Conservation (phyloP, 495 filamentous ascomycete species). For the Hypoxylon intermedium region DNA sequence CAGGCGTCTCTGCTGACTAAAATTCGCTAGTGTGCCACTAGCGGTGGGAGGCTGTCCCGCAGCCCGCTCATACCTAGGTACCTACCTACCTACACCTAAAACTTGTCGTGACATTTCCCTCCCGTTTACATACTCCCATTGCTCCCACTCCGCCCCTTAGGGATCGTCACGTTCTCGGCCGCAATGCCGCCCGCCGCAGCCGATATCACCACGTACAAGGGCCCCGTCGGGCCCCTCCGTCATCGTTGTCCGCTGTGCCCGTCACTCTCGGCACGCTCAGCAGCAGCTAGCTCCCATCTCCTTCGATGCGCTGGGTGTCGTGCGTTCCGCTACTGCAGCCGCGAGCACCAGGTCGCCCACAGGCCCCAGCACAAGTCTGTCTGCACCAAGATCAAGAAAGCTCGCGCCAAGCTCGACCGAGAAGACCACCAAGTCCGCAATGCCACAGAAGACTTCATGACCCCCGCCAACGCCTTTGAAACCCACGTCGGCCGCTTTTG, state of each 20-base stretch:
- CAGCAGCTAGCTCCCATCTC: slow-evolving; percentile 9
- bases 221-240: slow-evolving; percentile 17
- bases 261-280: slow-evolving; percentile 12
- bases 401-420: slow-evolving; percentile 24
- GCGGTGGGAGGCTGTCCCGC: not conserved
- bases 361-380: slow-evolving; percentile 47
- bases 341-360: slow-evolving; percentile 53
- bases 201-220: slow-evolving; percentile 13
- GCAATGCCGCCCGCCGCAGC: slow-evolving; percentile 1
- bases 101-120: not conserved
- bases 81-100: not conserved
- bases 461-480: slow-evolving; percentile 47
- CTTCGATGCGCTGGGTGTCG: slow-evolving; percentile 52
- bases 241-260: slow-evolving; percentile 34
- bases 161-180: not conserved
- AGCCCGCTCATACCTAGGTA: not conserved
- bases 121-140: not conserved
- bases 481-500: slow-evolving; percentile 50
- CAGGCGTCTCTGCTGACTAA: too few species aligned
- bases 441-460: slow-evolving; percentile 37
- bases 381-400: slow-evolving; percentile 50
- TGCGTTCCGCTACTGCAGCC: slow-evolving; percentile 53
- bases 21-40: not conserved
- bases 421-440: slow-evolving; percentile 46
- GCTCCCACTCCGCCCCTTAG: not conserved